Evolutionary conservation across 768 basidiomycete species (phyloP).

Genomic region (Tephrocybe sp.): DNA sequence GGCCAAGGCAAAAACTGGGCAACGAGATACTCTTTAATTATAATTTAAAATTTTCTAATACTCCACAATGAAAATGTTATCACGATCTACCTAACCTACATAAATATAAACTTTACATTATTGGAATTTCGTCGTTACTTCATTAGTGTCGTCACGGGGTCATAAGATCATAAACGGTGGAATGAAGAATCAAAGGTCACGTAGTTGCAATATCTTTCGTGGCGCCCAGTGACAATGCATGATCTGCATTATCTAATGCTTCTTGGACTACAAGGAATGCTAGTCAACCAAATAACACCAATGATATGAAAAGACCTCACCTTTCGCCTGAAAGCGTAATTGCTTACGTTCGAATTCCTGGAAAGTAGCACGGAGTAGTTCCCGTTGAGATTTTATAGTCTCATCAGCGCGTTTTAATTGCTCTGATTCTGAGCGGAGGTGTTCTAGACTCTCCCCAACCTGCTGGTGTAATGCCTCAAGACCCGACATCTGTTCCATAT

Average conservation of each 20-base stretch:
- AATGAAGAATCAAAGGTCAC: neutral
- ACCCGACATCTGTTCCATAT: constrained; percentile 62
- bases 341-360: constrained; percentile 44
- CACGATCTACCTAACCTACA: neutral
- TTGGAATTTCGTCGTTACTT: constrained; percentile 1
- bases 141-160: no score
- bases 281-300: neutral
- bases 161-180: neutral
- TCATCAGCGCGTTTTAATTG: constrained; percentile 43
- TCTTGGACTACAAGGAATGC: constrained; percentile 34
- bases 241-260: constrained; percentile 40
- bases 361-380: constrained; percentile 38
- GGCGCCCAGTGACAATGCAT: constrained; percentile 31
- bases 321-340: constrained; percentile 41
- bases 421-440: constrained; percentile 43
- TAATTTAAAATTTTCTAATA: neutral
- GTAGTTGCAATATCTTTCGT: constrained; percentile 9
- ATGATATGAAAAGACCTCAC: constrained; percentile 21
- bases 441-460: constrained; percentile 44
- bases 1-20: constrained; percentile 41
- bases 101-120: neutral
- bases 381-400: constrained; percentile 39
- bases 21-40: constrained; percentile 2
- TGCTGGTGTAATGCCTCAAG: constrained; percentile 57
- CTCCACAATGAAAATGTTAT: neutral